Percentiles rank a stretch among this genome's conserved stretches.
Evolutionary conservation across 1,139 yeast species (phyloP).

Genomic region (Protomyces arabidopsidicola): DNA sequence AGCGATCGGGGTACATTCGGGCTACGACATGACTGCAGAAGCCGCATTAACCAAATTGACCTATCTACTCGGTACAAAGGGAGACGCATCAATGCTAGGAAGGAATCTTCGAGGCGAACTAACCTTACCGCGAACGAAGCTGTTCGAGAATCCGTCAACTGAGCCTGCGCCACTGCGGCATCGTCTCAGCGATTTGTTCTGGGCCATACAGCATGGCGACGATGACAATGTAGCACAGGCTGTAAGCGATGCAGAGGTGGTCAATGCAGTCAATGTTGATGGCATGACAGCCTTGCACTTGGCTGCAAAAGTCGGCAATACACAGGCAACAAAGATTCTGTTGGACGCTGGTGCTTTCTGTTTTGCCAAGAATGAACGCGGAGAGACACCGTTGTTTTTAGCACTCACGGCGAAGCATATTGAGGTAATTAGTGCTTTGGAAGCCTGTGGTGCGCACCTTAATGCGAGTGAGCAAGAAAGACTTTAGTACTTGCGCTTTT

Average conservation of each 20-base stretch:
- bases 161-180: slow-evolving; percentile 7
- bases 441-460: slow-evolving; percentile 17
- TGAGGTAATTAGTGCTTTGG: not conserved
- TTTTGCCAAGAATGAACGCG: slow-evolving; percentile 14
- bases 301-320: slow-evolving; percentile 7
- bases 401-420: not conserved
- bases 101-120: slow-evolving; percentile 22
- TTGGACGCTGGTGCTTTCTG: slow-evolving; percentile 12
- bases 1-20: slow-evolving; percentile 19
- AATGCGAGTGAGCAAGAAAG: not conserved
- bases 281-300: slow-evolving; percentile 20
- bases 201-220: slow-evolving; percentile 8
- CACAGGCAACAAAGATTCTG: not conserved
- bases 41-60: slow-evolving; percentile 25
- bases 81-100: not conserved
- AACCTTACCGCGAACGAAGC: not conserved
- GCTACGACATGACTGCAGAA: slow-evolving; percentile 25
- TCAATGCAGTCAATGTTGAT: slow-evolving; percentile 9
- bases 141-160: not conserved
- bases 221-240: not conserved
- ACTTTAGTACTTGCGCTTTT: not conserved
- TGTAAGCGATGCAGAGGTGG: slow-evolving; percentile 3
- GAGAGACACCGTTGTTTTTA: slow-evolving; percentile 17
- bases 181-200: slow-evolving; percentile 9
- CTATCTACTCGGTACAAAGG: slow-evolving; percentile 16